A percentile compares a stretch with the other conserved stretches of the same genome.
phyloP scores from a whole-genome alignment of 2,329 filamentous ascomycete species.

The Fusarium sacchari region DNA sequence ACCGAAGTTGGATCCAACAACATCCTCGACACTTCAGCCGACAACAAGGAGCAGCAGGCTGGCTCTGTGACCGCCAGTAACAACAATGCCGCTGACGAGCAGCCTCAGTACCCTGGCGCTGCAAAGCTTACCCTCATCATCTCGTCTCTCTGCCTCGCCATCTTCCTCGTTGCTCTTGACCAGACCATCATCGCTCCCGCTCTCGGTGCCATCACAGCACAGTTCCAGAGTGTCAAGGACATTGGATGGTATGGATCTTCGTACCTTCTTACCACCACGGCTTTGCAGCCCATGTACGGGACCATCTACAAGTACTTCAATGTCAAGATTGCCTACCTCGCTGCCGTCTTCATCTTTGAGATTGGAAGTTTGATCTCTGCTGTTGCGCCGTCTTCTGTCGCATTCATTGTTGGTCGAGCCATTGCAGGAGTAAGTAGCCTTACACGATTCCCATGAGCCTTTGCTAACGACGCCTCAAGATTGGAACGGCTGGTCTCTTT shows the following conservation, averaged over 20 bases:
- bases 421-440: constrained; percentile 54
- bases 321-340: constrained; percentile 58
- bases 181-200: constrained; percentile 64
- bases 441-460: no score
- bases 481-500: constrained; percentile 62
- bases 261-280: constrained; percentile 60
- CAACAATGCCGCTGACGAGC: neutral
- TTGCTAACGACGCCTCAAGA: constrained; percentile 38
- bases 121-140: constrained; percentile 55
- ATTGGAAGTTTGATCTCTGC: constrained; percentile 57
- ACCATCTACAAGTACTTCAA: constrained; percentile 61
- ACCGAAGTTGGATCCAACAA: constrained; percentile 46
- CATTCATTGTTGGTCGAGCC: constrained; percentile 63
- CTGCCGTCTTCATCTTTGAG: constrained; percentile 56
- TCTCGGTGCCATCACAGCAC: constrained; percentile 60
- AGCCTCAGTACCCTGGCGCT: constrained; percentile 52
- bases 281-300: constrained; percentile 61
- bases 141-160: constrained; percentile 55
- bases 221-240: constrained; percentile 57
- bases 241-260: constrained; percentile 64
- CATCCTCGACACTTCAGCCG: constrained; percentile 28
- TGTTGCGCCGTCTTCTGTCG: constrained; percentile 56
- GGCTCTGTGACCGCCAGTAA: constrained; percentile 8
- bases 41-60: constrained; percentile 26
- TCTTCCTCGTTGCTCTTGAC: constrained; percentile 62